Percentiles rank a stretch among this genome's conserved stretches.
Conservation (phyloP, 2,329 filamentous ascomycete species). For the Penicillium sp. region DNA sequence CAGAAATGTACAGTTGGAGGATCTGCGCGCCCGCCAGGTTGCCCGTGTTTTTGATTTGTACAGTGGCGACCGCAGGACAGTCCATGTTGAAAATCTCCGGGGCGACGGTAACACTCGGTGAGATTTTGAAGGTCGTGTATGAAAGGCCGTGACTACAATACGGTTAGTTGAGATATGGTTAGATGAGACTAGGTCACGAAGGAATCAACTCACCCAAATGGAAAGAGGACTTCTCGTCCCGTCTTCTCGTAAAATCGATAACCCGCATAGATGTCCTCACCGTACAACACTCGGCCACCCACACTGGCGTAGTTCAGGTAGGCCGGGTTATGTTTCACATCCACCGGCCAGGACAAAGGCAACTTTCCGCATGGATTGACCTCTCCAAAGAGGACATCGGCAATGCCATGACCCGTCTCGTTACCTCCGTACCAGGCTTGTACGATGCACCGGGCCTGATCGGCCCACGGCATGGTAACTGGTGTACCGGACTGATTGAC, state of each 20-base stretch:
- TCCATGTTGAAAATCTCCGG: no score
- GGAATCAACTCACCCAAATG: no score
- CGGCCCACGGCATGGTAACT: constrained; percentile 48
- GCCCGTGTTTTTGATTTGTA: no score
- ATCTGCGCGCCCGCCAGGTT: constrained; percentile 52
- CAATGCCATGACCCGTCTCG: constrained; percentile 77
- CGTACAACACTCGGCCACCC: constrained; percentile 68
- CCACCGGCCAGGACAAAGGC: constrained; percentile 67
- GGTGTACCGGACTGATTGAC: constrained; percentile 76
- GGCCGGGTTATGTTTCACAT: constrained; percentile 66
- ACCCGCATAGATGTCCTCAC: constrained; percentile 75
- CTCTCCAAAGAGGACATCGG: constrained; percentile 70
- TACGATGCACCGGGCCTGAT: constrained; percentile 55
- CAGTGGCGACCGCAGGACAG: no score
- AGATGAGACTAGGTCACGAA: no score
- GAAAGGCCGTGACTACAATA: constrained; percentile 72
- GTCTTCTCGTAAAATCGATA: constrained; percentile 76
- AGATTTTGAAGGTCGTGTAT: no score
- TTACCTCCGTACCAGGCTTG: constrained; percentile 83
- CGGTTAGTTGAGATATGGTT: no score
- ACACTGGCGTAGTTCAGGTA: constrained; percentile 72
- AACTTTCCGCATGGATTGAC: constrained; percentile 71
- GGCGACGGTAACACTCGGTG: no score
- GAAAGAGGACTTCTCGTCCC: constrained; percentile 63
- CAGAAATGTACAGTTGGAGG: constrained; percentile 49